A percentile compares a stretch with the other conserved stretches of the same genome.
phyloP scores from a whole-genome alignment of 2,329 filamentous ascomycete genomes.

The Achaetomium macrosporum region DNA sequence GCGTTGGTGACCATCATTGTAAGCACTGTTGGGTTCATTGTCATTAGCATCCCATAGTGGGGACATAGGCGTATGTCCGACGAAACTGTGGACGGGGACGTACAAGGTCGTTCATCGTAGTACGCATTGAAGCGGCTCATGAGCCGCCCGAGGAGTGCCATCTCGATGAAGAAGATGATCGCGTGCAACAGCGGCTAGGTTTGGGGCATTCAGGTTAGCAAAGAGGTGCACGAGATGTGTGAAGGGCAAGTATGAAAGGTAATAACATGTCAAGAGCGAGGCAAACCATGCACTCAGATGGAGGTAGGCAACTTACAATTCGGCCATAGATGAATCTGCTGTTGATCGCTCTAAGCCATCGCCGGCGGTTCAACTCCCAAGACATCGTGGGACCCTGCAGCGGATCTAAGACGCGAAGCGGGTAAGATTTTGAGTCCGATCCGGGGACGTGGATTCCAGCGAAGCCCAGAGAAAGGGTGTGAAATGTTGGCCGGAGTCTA shows the following conservation, averaged over 20 bases:
- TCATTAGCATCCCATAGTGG: background rate
- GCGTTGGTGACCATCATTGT: conserved; percentile 99
- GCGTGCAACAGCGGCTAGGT: conserved; percentile 77
- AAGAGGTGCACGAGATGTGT: background rate
- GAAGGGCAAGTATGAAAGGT: background rate
- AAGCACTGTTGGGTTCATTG: conserved; percentile 53
- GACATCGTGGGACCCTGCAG: conserved; percentile 39
- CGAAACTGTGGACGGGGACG: conserved; percentile 24
- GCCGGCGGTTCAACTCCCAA: conserved; percentile 54
- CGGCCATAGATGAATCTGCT: conserved; percentile 68
- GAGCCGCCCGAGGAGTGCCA: conserved; percentile 77
- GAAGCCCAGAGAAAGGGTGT: conserved; percentile 1
- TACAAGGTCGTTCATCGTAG: conserved; percentile 84
- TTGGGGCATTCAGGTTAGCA: conserved; percentile 20
- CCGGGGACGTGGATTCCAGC: background rate
- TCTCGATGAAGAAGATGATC: conserved; percentile 79
- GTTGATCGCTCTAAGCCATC: conserved; percentile 60
- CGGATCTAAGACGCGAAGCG: background rate
- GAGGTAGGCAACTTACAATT: conserved; percentile 52
- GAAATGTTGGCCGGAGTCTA: conserved; percentile 16
- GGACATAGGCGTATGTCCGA: background rate
- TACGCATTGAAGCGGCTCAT: conserved; percentile 86
- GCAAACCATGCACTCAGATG: background rate
- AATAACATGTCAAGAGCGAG: background rate
- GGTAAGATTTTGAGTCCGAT: conserved; percentile 4